Evolutionary conservation across 768 basidiomycete genomes (phyloP).

Genomic region (Tricholoma saponaceum): DNA sequence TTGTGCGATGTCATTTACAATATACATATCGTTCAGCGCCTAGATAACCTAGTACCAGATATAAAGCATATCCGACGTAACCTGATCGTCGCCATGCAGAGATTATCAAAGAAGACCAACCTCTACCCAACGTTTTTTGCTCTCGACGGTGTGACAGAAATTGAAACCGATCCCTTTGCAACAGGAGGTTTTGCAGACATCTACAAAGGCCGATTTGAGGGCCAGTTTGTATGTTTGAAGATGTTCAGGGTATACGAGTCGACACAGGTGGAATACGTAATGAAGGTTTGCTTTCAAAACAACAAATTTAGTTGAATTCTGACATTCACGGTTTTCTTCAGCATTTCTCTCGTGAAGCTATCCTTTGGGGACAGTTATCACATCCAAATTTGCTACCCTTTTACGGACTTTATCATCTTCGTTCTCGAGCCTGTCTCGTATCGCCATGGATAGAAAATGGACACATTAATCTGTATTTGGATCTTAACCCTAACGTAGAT

Average conservation of each 20-base stretch:
- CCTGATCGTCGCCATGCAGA: slow-evolving; percentile 17
- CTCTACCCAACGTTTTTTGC: slow-evolving; percentile 25
- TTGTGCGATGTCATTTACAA: neutral
- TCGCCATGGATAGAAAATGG: slow-evolving; percentile 25
- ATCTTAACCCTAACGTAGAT: slow-evolving; percentile 15
- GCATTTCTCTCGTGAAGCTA: slow-evolving; percentile 14
- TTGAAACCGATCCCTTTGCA: slow-evolving; percentile 7
- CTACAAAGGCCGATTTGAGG: slow-evolving; percentile 11
- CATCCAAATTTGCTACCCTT: slow-evolving; percentile 29
- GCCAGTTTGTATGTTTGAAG: slow-evolving; percentile 4
- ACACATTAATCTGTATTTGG: slow-evolving; percentile 27
- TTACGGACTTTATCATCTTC: slow-evolving; percentile 22
- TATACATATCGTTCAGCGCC: slow-evolving; percentile 5
- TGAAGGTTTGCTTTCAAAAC: neutral
- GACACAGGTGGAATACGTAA: neutral
- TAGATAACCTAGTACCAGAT: slow-evolving; percentile 15
- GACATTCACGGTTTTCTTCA: neutral
- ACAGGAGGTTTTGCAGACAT: slow-evolving; percentile 27
- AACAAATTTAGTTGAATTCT: neutral
- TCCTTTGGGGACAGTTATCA: slow-evolving; percentile 26
- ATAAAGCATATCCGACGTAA: slow-evolving; percentile 10
- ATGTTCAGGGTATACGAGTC: slow-evolving; percentile 17
- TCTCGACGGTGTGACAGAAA: slow-evolving; percentile 9
- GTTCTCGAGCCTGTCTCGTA: slow-evolving; percentile 24
- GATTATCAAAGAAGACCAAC: slow-evolving; percentile 21